These are phyloP conservation scores for Debaryomyces udenii DNA, from an alignment of 1,139 yeast species.

Conservation along the genomic window DNA sequence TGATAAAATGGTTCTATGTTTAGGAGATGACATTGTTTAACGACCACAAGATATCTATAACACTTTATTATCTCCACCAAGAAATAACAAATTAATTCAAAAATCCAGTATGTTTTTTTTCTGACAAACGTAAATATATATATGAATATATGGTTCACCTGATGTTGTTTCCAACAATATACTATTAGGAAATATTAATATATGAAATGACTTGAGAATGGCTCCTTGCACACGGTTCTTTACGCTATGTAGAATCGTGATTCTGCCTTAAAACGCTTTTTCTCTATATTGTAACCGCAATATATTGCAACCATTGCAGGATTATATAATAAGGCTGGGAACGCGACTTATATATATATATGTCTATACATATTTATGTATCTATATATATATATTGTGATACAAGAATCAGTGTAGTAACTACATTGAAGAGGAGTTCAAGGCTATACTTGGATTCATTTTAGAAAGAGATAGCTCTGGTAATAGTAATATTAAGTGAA, in stretches of 20 bases:
- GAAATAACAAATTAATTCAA: neutral
- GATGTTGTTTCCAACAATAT: neutral
- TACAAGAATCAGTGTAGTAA: too few species aligned
- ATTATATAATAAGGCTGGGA: conserved; percentile 5
- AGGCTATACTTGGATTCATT: too few species aligned
- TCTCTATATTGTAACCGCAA: conserved; percentile 1
- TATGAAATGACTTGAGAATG: conserved; percentile 1
- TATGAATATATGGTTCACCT: neutral
- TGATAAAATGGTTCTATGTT: conserved; percentile 35
- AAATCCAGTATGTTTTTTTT: neutral
- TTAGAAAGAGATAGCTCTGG: too few species aligned
- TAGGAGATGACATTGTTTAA: conserved; percentile 25
- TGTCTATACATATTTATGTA: too few species aligned
- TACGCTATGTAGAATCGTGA: conserved; percentile 7
- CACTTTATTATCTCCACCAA: conserved; percentile 1
- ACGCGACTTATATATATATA: conserved; percentile 3
- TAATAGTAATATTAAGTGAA: too few species aligned
- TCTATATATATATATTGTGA: too few species aligned
- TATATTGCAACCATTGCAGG: conserved; percentile 6
- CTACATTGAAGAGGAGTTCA: too few species aligned
- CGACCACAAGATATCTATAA: neutral
- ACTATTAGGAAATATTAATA: conserved; percentile 3
- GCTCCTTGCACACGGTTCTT: conserved; percentile 11
- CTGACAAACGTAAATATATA: neutral
- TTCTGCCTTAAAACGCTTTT: conserved; percentile 1